phyloP scores from a whole-genome alignment of 2,329 filamentous ascomycete genomes.

The Xylaria hypoxylon region DNA sequence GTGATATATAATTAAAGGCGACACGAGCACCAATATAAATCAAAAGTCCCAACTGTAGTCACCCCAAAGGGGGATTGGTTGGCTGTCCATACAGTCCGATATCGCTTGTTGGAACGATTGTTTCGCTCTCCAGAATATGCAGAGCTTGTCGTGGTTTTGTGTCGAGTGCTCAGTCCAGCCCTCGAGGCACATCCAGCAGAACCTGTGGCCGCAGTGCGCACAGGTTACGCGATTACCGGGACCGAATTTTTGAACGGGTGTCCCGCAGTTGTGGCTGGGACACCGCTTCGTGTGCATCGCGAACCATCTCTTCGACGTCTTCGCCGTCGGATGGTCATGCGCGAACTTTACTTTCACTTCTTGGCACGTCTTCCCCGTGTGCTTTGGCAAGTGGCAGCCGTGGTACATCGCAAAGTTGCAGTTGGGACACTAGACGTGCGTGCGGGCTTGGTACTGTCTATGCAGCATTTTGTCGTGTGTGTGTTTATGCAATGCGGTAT shows the following conservation, averaged over 20 bases:
- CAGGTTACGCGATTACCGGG: background rate
- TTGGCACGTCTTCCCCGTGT: no score
- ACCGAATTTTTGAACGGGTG: background rate
- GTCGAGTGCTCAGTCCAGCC: background rate
- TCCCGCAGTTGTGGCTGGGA: background rate
- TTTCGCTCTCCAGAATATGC: background rate
- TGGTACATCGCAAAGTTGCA: no score
- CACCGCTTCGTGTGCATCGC: background rate
- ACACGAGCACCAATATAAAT: no score
- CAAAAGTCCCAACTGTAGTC: background rate
- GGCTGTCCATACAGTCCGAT: background rate
- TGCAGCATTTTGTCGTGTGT: no score
- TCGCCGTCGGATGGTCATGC: no score
- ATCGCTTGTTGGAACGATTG: background rate
- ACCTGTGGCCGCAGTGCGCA: background rate
- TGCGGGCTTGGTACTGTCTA: no score
- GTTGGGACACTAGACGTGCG: no score
- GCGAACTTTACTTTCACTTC: no score
- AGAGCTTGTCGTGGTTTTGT: background rate
- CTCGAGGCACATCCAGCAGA: constrained; percentile 13
- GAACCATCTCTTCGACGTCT: background rate
- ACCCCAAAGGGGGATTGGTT: background rate
- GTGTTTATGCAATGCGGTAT: no score
- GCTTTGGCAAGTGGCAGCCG: no score
- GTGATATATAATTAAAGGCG: no score